These are phyloP conservation scores for Rhodamnia rubescens DNA, from an alignment of 345 rosid species.

Conservation along the genomic window DNA sequence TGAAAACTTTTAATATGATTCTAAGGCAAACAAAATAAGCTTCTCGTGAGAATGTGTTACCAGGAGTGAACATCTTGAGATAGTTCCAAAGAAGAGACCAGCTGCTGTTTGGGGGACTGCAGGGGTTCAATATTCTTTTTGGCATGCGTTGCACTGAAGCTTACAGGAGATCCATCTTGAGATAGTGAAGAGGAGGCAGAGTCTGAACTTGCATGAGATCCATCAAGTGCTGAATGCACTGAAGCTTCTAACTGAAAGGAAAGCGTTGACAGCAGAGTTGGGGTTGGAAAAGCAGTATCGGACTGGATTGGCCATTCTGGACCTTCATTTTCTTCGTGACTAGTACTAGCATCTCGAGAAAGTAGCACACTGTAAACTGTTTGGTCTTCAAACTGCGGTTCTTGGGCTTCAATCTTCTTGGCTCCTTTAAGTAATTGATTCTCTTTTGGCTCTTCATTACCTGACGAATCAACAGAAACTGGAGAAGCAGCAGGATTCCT, in stretches of 20 bases:
- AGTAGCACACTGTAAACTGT: not conserved
- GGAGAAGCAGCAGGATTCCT: constrained; percentile 65
- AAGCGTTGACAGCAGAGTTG: not conserved
- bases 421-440: not conserved
- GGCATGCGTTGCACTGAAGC: not conserved
- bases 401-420: too few relatives aligned
- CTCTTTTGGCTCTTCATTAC: constrained; percentile 60
- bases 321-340: not conserved
- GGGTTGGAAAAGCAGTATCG: not conserved
- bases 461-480: constrained; percentile 36
- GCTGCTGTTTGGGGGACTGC: not conserved
- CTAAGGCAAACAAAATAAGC: not conserved
- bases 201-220: not conserved
- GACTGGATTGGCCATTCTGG: not conserved
- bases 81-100: constrained; percentile 2
- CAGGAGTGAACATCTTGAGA: constrained; percentile 8
- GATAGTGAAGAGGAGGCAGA: not conserved
- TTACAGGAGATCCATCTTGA: not conserved
- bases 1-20: not conserved
- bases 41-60: not conserved
- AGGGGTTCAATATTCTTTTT: not conserved
- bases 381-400: too few relatives aligned
- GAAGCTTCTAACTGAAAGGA: not conserved
- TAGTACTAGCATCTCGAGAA: constrained; percentile 1
- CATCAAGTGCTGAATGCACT: not conserved